Base-by-base conservation (phyloP, 768 basidiomycete genomes). In the Ramaria rubella region DNA sequence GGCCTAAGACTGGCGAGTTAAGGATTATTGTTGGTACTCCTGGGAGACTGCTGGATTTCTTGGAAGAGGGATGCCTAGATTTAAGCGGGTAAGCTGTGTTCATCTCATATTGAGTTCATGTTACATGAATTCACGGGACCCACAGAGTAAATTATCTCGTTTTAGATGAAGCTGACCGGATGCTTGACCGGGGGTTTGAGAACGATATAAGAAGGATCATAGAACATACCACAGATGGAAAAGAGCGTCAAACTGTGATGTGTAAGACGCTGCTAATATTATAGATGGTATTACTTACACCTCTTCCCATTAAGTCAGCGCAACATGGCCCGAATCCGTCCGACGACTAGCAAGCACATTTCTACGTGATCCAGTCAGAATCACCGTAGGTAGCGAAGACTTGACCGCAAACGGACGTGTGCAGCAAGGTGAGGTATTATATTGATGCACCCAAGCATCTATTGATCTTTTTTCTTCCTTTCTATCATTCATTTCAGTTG, bases 121-220 rank as follows among this genome's bases (percentile, higher is more conserved):
- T n/a, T 42, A 42, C n/a, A 42, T 42, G 1, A 21, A 42, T 21
- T 33, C 29, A 21, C 40, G 14, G 1, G 27, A 44, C 34, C 17
- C 49, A 4, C 60, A 92, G 89, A 27, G 93, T 98, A 14, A 76
- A 82, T 42, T 99, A 94, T 72, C 75, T 98, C 21, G 95, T 97
- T 9, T 75, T 99, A 59, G 96, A 99, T 67, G 96, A 99, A 73
- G 96, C 96, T 5, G 95, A 98, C 72, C 80, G 95, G 50, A 97
- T 97, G 95, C 77, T 99, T 49, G 96, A 98, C 69, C 93, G 88
- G 69, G 96, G 95, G 0, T 99, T 99, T 68, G 96, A 99, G 69
- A 96, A 98, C 64, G 96, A 97, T 67, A 96, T 98, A 58, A 77
- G 92, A 52, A 81, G 77, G 58, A 98, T 99, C 65, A 94, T 98